phyloP scores from a whole-genome alignment of 164 flowering plant species.

The Aristolochia californica region DNA sequence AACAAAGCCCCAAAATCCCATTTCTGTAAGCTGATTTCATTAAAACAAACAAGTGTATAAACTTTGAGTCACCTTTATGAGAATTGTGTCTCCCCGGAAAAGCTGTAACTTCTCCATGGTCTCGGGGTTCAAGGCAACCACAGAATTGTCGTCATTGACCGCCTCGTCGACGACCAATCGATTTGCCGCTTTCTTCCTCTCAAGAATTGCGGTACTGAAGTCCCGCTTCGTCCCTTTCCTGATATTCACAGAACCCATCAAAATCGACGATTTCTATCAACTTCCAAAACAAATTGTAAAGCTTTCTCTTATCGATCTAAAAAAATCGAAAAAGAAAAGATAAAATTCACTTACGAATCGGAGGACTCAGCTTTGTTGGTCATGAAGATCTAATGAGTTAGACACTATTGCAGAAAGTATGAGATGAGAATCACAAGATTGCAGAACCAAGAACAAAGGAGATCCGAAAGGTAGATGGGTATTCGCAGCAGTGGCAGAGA shows the following conservation, averaged over 20 bases:
- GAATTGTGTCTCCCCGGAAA: constrained; percentile 73
- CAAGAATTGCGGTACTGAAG: constrained; percentile 74
- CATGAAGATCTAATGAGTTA: constrained; percentile 17
- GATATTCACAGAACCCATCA: constrained; percentile 8
- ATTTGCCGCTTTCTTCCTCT: constrained; percentile 76
- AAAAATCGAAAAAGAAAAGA: background rate
- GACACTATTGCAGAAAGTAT: too few species aligned
- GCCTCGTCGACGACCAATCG: constrained; percentile 77
- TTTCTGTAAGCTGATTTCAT: too few species aligned
- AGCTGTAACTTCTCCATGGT: constrained; percentile 87
- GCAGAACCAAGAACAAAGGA: too few species aligned
- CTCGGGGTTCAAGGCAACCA: constrained; percentile 58
- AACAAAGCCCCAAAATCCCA: too few species aligned
- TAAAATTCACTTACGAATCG: constrained; percentile 34
- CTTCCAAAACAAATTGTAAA: background rate
- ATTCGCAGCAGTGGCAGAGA: too few species aligned
- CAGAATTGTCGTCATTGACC: constrained; percentile 70
- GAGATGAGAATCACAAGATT: too few species aligned
- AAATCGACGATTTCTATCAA: background rate
- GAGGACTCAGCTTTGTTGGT: constrained; percentile 51
- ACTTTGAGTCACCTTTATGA: constrained; percentile 45
- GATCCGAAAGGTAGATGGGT: too few species aligned
- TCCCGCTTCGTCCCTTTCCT: constrained; percentile 68
- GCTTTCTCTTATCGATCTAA: background rate
- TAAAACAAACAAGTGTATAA: background rate